phyloP scores from a whole-genome alignment of 1,284 basidiomycete species.

The Cystobasidium pallidum region DNA sequence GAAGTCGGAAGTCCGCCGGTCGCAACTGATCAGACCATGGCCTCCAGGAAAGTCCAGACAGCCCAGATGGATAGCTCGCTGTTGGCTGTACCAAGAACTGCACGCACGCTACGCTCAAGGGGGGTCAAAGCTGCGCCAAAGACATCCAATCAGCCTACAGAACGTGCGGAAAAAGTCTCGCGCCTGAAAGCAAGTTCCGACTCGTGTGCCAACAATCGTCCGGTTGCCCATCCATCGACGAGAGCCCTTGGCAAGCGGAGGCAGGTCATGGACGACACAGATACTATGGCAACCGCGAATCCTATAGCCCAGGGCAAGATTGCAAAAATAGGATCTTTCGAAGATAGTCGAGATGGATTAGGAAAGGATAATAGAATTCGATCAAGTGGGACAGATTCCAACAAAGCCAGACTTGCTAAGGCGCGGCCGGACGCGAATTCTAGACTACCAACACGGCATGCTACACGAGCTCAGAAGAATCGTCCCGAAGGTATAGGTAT shows the following conservation, averaged over 20 bases:
- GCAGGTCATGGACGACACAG: neutral
- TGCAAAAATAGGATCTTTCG: constrained; percentile 16
- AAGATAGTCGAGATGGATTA: neutral
- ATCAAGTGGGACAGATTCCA: neutral
- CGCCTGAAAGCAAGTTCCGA: neutral
- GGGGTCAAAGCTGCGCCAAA: neutral
- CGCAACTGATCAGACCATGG: neutral
- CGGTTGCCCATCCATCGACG: neutral
- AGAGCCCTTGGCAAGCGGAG: constrained; percentile 30
- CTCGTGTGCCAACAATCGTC: neutral
- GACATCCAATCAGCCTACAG: neutral
- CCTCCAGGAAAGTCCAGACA: neutral
- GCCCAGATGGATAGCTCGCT: constrained; percentile 3
- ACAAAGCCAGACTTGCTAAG: neutral
- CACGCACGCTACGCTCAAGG: neutral
- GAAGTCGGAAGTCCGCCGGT: constrained; percentile 21
- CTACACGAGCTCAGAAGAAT: neutral
- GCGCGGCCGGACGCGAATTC: neutral
- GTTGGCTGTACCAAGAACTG: neutral
- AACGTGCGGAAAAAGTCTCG: neutral
- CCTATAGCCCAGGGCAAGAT: neutral
- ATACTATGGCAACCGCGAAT: neutral
- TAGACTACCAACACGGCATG: neutral
- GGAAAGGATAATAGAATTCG: neutral
- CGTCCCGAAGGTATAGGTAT: neutral